Evolutionary conservation across 805 yeast genomes (phyloP), one percentile per base, ranked within the genome.

Genomic region (Candida tammaniensis): DNA sequence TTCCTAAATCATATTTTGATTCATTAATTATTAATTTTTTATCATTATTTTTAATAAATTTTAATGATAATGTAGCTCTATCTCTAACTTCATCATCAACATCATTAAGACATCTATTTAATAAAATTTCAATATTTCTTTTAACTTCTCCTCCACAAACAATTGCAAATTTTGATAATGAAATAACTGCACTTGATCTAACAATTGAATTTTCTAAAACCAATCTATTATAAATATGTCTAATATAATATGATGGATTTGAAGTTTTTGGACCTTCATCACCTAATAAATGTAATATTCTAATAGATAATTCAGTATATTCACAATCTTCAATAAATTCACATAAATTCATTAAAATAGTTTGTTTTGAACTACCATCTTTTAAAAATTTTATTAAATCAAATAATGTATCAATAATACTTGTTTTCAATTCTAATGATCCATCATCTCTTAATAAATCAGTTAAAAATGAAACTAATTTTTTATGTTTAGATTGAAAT

Each of bases 261-360:
- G 82, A 48, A 4, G 96, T 82, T 39, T 72, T 67, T 51, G 98
- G 97, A 42, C 98, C 98, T 61, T 89, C 95, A 46, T 81, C 85
- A 56, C 98, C 98, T 46, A 93, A 74, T 42, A 91, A 62, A 62
- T 89, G 96, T 59, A 93, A 72, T 39, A 93, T 82, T 55, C 98
- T 78, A n/a, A 89, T 95, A 17, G 94, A 78, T 42, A 93, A 78
- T 62, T 88, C 96, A 19, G 96, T 85, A 66, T 74, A 91, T 65
- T 93, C 98, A 67, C 98, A 93, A 70, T 93, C 98, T 64, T 93
- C 98, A 51, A 93, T 93, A 55, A 88, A 89, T 61, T 93, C 98
- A 72, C 98, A 88, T 50, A 93, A 72, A 59, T 82, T 82, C 64
- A 85, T 87, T 52, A 93, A 70, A 15, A 96, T 95, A 31, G 76